phyloP scores from a whole-genome alignment of 306 rosid genomes.

The Malus sylvestris region DNA sequence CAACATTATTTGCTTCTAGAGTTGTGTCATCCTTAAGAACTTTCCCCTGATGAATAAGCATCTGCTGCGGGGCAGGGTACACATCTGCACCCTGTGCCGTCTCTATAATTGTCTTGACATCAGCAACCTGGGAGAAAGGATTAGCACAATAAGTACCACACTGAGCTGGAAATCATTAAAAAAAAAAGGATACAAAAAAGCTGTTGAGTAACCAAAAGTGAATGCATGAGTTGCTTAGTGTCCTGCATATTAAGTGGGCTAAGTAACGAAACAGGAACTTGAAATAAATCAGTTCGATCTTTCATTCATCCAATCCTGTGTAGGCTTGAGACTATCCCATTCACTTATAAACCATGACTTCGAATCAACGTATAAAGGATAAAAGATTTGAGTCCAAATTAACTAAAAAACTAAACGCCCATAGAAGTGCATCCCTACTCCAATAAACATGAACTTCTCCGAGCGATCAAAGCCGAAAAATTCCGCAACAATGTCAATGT shows the following conservation, averaged over 20 bases:
- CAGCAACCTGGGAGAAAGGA: conserved; percentile 19
- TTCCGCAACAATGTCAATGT: neutral
- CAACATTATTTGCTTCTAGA: conserved; percentile 31
- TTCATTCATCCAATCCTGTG: neutral
- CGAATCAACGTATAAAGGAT: neutral
- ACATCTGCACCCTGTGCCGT: conserved; percentile 34
- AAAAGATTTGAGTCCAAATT: neutral
- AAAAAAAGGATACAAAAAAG: neutral
- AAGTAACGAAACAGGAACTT: neutral
- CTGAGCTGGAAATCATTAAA: neutral
- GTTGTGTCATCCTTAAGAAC: conserved; percentile 37
- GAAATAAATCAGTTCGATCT: neutral
- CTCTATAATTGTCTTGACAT: conserved; percentile 34
- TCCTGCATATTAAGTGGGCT: neutral
- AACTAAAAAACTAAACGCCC: neutral
- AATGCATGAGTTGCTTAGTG: neutral
- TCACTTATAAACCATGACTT: neutral
- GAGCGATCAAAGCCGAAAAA: neutral
- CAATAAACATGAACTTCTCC: neutral
- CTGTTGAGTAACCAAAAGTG: neutral
- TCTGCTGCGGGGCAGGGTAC: conserved; percentile 38
- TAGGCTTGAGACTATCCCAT: neutral
- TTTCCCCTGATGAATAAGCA: conserved; percentile 46
- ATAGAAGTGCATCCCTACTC: neutral
- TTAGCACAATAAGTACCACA: neutral